Evolutionary conservation across 345 rosid species (phyloP).

Genomic region (Sonneratia alba): DNA sequence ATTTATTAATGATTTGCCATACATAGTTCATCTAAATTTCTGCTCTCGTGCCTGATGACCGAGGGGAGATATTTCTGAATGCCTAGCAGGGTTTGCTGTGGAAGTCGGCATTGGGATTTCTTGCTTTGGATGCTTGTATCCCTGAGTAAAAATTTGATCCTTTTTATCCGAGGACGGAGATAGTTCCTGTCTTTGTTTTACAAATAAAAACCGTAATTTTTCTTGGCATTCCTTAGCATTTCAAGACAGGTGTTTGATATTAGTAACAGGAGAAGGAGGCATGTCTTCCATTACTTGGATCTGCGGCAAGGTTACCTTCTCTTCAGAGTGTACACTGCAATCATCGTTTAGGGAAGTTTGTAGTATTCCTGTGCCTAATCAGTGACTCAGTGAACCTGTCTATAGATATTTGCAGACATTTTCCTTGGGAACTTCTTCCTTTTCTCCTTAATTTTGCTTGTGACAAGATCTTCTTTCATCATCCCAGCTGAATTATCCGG

Average conservation of each 20-base stretch:
- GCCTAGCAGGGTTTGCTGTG: constrained; percentile 50
- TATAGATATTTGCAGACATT: constrained; percentile 50
- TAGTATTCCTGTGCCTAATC: neutral
- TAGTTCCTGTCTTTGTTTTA: neutral
- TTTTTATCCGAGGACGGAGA: neutral
- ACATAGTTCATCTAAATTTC: neutral
- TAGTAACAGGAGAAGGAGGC: constrained; percentile 31
- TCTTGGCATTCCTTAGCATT: constrained; percentile 31
- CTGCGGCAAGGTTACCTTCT: constrained; percentile 27
- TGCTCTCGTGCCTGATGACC: neutral
- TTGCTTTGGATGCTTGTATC: constrained; percentile 84
- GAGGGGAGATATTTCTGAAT: neutral
- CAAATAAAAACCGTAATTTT: neutral
- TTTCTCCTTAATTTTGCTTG: constrained; percentile 33
- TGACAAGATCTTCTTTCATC: constrained; percentile 30
- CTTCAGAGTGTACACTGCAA: neutral
- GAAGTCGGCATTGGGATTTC: constrained; percentile 46
- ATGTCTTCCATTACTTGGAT: constrained; percentile 24
- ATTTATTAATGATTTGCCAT: constrained; percentile 3
- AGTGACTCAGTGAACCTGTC: constrained; percentile 6
- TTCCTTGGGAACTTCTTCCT: constrained; percentile 53
- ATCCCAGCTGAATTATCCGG: constrained; percentile 26
- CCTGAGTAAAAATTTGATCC: constrained; percentile 16
- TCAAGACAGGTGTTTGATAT: constrained; percentile 49
- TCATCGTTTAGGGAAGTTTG: neutral